Base-by-base conservation (phyloP, 2,329 filamentous ascomycete species). In the Arthroderma sp. region DNA sequence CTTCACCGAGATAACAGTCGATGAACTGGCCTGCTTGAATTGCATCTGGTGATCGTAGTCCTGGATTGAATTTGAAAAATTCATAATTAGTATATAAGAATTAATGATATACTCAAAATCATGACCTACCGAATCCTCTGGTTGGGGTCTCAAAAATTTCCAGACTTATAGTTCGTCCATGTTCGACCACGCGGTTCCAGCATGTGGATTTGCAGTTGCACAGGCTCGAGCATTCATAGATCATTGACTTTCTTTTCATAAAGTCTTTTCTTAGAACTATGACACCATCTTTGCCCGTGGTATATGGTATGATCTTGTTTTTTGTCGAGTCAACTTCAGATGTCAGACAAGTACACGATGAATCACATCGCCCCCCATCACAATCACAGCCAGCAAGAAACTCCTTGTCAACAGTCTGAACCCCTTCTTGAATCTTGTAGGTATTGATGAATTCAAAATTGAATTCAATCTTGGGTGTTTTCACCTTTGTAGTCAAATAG, bases 1-100 rank as follows among this genome's bases (percentile, higher is more conserved):
- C 61, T 45, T 70, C 68, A 2, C 68, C 68, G 0, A 68, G 59
- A 45, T 70, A 70, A 6, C 55, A 54, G 42, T 69, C 66, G 41
- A 70, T 68, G 39, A 68, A 70, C 48, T 70, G 66, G 0, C 68
- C 68, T 1, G 57, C 54, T 29, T 57, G 50, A 38, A 70, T 65
- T 2, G 48, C 42, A 15, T 64, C 55, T 0, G 52, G 56, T 1
- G 64, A 68, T 3, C 66, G 63, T 5, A 69, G 57, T 4, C 67
- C 66, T 66, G 36, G 32, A 34, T 29, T 27, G 29, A 31, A 37
- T 9, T 9, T 5, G 11, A 37, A 8, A 36, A 8, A 37, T 38
- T 31, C 5, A 15, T 29, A 36, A 31, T 11, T 11, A 34, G 11
- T 9, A 9, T 9, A 34, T 2, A 34, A 34, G 9, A 34, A 11